A percentile compares a stretch with the other conserved stretches of the same genome.
Evolutionary conservation across 2,329 filamentous ascomycete species (phyloP).

Genomic region (Chlorencoelia australis): DNA sequence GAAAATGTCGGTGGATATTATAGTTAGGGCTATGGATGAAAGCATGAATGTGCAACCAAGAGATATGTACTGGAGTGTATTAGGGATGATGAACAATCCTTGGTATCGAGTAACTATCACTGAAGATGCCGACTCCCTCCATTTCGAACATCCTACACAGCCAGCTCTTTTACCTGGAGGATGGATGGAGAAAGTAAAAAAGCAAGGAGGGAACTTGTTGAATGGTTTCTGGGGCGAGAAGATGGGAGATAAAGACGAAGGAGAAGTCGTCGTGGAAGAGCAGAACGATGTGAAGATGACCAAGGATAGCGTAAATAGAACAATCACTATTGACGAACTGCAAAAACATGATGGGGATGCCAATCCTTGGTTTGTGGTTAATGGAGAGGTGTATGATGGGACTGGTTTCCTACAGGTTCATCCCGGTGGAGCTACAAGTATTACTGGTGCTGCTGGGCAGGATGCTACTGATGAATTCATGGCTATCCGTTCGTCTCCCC

Average conservation of each 20-base stretch:
- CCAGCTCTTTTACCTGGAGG: slow-evolving; percentile 68
- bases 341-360: slow-evolving; percentile 53
- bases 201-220: slow-evolving; percentile 64
- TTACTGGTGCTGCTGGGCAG: slow-evolving; percentile 69
- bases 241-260: slow-evolving; percentile 39
- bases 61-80: slow-evolving; percentile 92
- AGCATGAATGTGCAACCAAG: slow-evolving; percentile 76
- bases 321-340: slow-evolving; percentile 63
- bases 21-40: slow-evolving; percentile 85
- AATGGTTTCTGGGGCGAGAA: slow-evolving; percentile 83
- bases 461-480: slow-evolving; percentile 85
- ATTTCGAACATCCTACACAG: slow-evolving; percentile 84
- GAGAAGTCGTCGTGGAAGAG: slow-evolving; percentile 37
- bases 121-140: slow-evolving; percentile 51
- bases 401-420: slow-evolving; percentile 71
- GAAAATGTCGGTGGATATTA: slow-evolving; percentile 55
- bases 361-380: slow-evolving; percentile 78
- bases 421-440: slow-evolving; percentile 78
- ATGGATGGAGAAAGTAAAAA: slow-evolving; percentile 92
- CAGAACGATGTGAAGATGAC: slow-evolving; percentile 67
- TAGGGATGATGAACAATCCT: slow-evolving; percentile 97
- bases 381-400: slow-evolving; percentile 83
- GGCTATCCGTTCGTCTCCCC: slow-evolving; percentile 65
- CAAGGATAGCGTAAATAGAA: slow-evolving; percentile 51
- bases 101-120: slow-evolving; percentile 80